Percentiles rank a stretch among this genome's conserved stretches.
These are phyloP conservation scores for Kazachstania bromeliacearum DNA, from an alignment of 805 yeast species.

Conservation along the genomic window DNA sequence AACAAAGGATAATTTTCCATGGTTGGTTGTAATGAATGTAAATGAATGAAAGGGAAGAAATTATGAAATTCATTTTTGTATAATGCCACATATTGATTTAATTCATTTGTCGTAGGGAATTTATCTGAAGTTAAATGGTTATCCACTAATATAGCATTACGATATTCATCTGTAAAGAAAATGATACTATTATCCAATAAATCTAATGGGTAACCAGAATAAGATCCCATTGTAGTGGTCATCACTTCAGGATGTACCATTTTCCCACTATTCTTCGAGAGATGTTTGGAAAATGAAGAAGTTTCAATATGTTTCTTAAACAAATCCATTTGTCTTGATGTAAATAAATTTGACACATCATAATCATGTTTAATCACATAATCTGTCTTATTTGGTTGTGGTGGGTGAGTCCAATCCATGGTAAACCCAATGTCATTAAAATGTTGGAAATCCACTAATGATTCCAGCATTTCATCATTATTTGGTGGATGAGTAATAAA, in stretches of 20 bases:
- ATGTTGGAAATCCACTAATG: slow-evolving; percentile 34
- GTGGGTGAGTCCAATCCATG: not conserved
- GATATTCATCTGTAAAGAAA: slow-evolving; percentile 39
- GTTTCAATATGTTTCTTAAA: slow-evolving; percentile 36
- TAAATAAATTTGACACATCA: slow-evolving; percentile 40
- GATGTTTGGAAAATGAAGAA: slow-evolving; percentile 1
- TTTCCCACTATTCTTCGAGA: slow-evolving; percentile 1
- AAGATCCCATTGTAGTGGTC: too few species aligned
- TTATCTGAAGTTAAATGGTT: slow-evolving; percentile 48
- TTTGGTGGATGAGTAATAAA: slow-evolving; percentile 20
- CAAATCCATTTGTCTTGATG: slow-evolving; percentile 53
- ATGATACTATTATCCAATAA: not conserved
- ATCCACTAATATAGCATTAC: slow-evolving; percentile 42
- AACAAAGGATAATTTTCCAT: slow-evolving; percentile 55
- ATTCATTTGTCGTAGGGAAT: slow-evolving; percentile 67
- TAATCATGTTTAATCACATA: not conserved
- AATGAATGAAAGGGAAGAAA: slow-evolving; percentile 57
- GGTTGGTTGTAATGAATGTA: slow-evolving; percentile 46
- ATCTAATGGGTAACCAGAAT: too few species aligned
- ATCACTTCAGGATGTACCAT: too few species aligned
- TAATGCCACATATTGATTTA: slow-evolving; percentile 66
- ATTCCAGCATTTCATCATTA: slow-evolving; percentile 44
- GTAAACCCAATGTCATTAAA: slow-evolving; percentile 51
- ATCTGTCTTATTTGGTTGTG: not conserved
- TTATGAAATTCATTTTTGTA: slow-evolving; percentile 71